Conservation (phyloP, 441 rosid genomes). For the Adansonia rubrostipa region DNA sequence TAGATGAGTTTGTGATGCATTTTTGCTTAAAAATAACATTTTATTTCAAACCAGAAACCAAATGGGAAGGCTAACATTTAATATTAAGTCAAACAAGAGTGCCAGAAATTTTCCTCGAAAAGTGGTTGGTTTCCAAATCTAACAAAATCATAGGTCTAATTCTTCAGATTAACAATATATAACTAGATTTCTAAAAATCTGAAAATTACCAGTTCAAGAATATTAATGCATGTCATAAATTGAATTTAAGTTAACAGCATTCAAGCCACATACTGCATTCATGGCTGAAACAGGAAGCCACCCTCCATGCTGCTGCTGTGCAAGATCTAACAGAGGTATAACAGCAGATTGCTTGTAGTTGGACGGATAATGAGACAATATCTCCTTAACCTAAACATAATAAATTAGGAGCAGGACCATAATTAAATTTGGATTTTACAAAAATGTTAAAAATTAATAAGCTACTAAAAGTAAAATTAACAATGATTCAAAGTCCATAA, state of each 20-base stretch:
- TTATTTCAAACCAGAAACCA: slow-evolving; percentile 6
- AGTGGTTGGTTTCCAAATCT: not conserved
- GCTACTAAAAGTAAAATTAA: not conserved
- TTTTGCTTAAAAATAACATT: not conserved
- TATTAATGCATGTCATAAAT: not conserved
- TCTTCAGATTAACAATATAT: not conserved
- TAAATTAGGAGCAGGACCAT: not conserved
- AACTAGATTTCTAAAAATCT: not conserved
- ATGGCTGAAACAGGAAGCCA: slow-evolving; percentile 99
- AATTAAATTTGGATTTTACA: slow-evolving; percentile 16
- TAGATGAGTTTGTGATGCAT: not conserved
- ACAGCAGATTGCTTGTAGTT: slow-evolving; percentile 99
- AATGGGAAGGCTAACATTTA: not conserved
- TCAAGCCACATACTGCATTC: slow-evolving; percentile 70
- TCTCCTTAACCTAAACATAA: slow-evolving; percentile 74
- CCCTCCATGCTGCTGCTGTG: slow-evolving; percentile 99
- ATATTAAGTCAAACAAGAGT: too few relatives aligned
- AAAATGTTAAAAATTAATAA: not conserved
- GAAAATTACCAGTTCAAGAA: not conserved
- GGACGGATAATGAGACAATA: slow-evolving; percentile 91
- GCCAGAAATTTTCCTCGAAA: not conserved
- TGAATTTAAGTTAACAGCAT: not conserved
- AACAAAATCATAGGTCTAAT: not conserved
- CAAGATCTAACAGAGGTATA: slow-evolving; percentile 96
- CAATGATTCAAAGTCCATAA: not conserved